phyloP scores from a whole-genome alignment of 805 yeast species.

The Candida khao-thaluensis region DNA sequence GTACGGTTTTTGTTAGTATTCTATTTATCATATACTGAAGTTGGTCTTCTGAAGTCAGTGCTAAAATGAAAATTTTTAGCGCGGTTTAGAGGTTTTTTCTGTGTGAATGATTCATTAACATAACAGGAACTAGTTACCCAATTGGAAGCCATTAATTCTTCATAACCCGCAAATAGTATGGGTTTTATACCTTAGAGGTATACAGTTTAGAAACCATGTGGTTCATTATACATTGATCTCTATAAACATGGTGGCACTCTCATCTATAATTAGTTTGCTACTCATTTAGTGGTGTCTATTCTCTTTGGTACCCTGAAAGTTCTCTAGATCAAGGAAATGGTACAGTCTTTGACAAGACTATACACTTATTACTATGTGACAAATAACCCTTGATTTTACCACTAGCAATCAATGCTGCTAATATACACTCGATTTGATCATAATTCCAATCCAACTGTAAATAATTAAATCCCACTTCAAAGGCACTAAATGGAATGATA shows the following conservation, averaged over 20 bases:
- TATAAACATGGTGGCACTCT: no score
- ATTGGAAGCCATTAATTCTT: no score
- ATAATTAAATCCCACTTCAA: slow-evolving; percentile 44
- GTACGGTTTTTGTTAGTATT: background rate
- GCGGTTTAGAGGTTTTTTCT: background rate
- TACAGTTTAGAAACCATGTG: no score
- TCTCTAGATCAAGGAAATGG: slow-evolving; percentile 45
- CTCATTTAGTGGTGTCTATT: no score
- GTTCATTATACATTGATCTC: no score
- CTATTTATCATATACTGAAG: slow-evolving; percentile 8
- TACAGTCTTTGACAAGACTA: slow-evolving; percentile 71
- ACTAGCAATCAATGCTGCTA: slow-evolving; percentile 63
- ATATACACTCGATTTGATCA: slow-evolving; percentile 65
- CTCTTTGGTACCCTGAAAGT: no score
- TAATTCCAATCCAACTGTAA: slow-evolving; percentile 12
- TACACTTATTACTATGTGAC: slow-evolving; percentile 69
- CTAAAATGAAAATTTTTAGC: slow-evolving; percentile 1
- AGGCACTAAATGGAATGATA: slow-evolving; percentile 41
- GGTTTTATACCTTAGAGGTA: no score
- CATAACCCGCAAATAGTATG: no score
- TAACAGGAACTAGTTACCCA: no score
- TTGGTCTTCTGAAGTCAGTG: background rate
- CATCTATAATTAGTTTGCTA: no score
- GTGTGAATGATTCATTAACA: no score
- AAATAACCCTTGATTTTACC: slow-evolving; percentile 76